These are phyloP conservation scores for Ballota nigra DNA, from an alignment of 257 asterid species.

Conservation along the genomic window DNA sequence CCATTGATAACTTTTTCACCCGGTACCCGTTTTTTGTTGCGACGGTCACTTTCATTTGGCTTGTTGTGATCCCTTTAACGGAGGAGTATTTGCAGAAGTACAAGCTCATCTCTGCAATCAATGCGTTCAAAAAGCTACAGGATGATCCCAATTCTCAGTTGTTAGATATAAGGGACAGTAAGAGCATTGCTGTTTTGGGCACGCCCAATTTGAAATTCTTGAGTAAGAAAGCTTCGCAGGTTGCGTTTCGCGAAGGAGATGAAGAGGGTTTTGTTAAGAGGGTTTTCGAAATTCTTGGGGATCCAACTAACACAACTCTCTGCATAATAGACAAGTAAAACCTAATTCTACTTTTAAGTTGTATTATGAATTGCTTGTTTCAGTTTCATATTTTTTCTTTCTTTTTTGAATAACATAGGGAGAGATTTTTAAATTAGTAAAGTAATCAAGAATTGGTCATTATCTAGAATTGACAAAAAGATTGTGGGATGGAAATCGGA, in stretches of 20 bases:
- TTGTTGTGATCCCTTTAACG: constrained; percentile 64
- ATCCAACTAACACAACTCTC: constrained; percentile 55
- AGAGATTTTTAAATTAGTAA: not conserved
- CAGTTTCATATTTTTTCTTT: too few relatives aligned
- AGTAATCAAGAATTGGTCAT: not conserved
- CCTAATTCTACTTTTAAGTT: not conserved
- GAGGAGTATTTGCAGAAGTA: constrained; percentile 70
- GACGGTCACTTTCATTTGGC: constrained; percentile 77
- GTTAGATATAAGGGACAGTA: constrained; percentile 76
- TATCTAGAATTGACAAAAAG: not conserved
- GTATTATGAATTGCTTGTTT: not conserved
- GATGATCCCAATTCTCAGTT: constrained; percentile 67
- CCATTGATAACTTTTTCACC: constrained; percentile 72
- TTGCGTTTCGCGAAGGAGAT: constrained; percentile 65
- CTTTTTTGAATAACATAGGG: too few relatives aligned
- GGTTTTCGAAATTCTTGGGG: constrained; percentile 52
- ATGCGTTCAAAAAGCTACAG: constrained; percentile 81
- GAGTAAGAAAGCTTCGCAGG: constrained; percentile 62
- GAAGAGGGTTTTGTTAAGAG: constrained; percentile 71
- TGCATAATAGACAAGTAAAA: constrained; percentile 92
- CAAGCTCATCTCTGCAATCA: constrained; percentile 69
- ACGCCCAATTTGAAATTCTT: constrained; percentile 78
- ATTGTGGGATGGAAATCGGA: not conserved
- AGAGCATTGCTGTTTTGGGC: constrained; percentile 55
- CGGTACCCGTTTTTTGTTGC: constrained; percentile 83